These are phyloP conservation scores for Cyberlindnera lachancei DNA, from an alignment of 805 yeast species.

Conservation along the genomic window DNA sequence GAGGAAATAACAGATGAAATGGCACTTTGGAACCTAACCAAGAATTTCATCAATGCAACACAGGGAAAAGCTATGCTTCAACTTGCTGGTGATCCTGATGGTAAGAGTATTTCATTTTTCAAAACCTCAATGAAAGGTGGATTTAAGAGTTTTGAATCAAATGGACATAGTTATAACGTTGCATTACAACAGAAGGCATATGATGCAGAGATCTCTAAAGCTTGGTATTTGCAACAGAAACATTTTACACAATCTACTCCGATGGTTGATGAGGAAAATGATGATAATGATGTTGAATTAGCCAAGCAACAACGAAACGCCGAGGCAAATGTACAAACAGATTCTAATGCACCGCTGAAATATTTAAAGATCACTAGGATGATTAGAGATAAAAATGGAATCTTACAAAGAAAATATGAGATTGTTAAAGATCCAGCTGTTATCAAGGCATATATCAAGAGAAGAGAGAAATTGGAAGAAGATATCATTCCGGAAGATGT, in stretches of 20 bases:
- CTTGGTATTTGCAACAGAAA: slow-evolving; percentile 81
- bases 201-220: slow-evolving; percentile 80
- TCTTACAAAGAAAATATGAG: slow-evolving; percentile 73
- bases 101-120: slow-evolving; percentile 80
- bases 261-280: slow-evolving; percentile 19
- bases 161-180: slow-evolving; percentile 70
- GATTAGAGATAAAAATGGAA: slow-evolving; percentile 77
- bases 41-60: slow-evolving; percentile 86
- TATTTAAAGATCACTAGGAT: slow-evolving; percentile 66
- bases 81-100: slow-evolving; percentile 91
- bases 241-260: slow-evolving; percentile 35
- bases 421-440: slow-evolving; percentile 78
- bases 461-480: slow-evolving; percentile 54
- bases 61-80: slow-evolving; percentile 97
- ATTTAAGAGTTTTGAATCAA: slow-evolving; percentile 43
- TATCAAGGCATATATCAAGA: slow-evolving; percentile 74
- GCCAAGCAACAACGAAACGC: too few relatives aligned
- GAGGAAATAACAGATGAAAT: slow-evolving; percentile 67
- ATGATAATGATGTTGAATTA: slow-evolving; percentile 16
- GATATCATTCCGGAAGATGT: slow-evolving; percentile 68
- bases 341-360: too few relatives aligned
- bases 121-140: slow-evolving; percentile 95
- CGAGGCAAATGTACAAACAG: too few relatives aligned
- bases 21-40: slow-evolving; percentile 91
- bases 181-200: slow-evolving; percentile 85